These are phyloP conservation scores for Ustilago tritici DNA, from an alignment of 1,284 basidiomycete species.

Conservation along the genomic window DNA sequence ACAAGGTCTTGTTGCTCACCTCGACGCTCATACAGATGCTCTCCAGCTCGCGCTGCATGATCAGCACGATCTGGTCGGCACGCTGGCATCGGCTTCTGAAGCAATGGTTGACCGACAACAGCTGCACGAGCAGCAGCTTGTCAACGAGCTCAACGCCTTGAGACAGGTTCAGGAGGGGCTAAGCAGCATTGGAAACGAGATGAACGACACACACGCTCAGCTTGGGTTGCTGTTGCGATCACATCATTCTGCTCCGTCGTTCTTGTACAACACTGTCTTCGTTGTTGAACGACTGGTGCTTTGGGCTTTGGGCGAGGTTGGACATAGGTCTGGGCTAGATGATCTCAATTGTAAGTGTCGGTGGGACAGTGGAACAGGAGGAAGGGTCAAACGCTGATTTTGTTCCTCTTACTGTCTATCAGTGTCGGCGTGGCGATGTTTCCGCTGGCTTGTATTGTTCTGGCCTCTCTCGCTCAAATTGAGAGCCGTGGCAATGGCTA, in stretches of 20 bases:
- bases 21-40: constrained; percentile 6
- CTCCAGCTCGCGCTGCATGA: neutral
- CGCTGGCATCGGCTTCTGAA: constrained; percentile 6
- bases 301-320: constrained; percentile 11
- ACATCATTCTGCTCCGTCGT: neutral
- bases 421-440: constrained; percentile 16
- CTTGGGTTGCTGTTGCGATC: constrained; percentile 10
- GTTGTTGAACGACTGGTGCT: constrained; percentile 14
- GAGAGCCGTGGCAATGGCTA: neutral
- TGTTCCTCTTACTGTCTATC: too few relatives aligned
- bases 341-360: constrained; percentile 8
- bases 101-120: constrained; percentile 10
- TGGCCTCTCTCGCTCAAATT: constrained; percentile 16
- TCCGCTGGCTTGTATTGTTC: constrained; percentile 16
- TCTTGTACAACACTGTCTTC: neutral
- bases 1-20: neutral
- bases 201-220: constrained; percentile 9
- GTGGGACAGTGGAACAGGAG: neutral
- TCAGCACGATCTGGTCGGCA: constrained; percentile 11
- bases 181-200: neutral
- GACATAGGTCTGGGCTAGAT: neutral
- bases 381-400: constrained; percentile 3
- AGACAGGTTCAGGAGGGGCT: constrained; percentile 12
- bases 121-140: constrained; percentile 5
- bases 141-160: constrained; percentile 9